Conservation (phyloP, 352 stramenopile species). For the Globisporangium barbulae region DNA sequence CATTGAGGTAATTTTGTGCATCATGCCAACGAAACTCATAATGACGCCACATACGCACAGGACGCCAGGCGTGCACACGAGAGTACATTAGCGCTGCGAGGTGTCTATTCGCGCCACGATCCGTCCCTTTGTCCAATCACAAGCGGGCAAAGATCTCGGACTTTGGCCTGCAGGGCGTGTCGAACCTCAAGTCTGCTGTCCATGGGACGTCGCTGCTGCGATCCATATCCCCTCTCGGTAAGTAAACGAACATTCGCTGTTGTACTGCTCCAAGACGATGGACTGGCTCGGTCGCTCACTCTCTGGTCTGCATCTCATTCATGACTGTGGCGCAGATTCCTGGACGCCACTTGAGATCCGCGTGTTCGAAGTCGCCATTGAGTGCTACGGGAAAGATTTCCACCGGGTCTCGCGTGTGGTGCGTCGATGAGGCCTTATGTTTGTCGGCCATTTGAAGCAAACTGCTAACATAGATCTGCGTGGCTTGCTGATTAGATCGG, state of each 20-base stretch:
- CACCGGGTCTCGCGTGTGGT: slow-evolving; percentile 67
- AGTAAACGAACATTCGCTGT: neutral
- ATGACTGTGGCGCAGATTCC: slow-evolving; percentile 38
- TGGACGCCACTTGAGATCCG: slow-evolving; percentile 81
- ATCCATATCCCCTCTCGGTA: slow-evolving; percentile 17
- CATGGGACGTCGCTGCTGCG: slow-evolving; percentile 44
- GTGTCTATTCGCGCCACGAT: slow-evolving; percentile 40
- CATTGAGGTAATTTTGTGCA: neutral
- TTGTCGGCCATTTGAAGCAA: too few relatives aligned
- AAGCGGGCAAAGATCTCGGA: slow-evolving; percentile 49
- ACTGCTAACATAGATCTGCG: too few relatives aligned
- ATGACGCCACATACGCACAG: slow-evolving; percentile 19
- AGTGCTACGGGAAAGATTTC: slow-evolving; percentile 86
- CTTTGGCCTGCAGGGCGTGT: slow-evolving; percentile 52
- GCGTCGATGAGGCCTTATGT: neutral
- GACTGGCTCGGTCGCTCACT: neutral
- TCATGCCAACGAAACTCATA: neutral
- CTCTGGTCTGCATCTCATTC: neutral
- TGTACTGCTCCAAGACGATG: neutral
- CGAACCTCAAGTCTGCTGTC: slow-evolving; percentile 48
- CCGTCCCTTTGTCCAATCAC: slow-evolving; percentile 32
- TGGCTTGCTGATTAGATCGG: slow-evolving; percentile 39
- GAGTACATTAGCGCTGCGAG: slow-evolving; percentile 64
- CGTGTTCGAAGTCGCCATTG: slow-evolving; percentile 82
- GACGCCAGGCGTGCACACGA: slow-evolving; percentile 59